Evolutionary conservation across 148 eudicot genomes (phyloP).

Genomic region (Euryodendron excelsum): DNA sequence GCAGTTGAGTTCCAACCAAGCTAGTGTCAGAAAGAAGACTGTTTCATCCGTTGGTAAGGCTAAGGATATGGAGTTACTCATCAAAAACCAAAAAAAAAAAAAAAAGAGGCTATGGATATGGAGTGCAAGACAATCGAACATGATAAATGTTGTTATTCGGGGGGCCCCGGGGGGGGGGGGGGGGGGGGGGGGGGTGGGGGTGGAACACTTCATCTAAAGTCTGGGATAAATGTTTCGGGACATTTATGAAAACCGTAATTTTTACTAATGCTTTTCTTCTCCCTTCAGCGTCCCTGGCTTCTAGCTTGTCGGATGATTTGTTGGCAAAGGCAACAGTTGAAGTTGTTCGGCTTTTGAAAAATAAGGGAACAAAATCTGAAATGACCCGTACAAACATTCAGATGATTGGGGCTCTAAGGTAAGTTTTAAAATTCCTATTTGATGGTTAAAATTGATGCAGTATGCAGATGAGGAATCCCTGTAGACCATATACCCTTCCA

Average conservation of each 20-base stretch:
- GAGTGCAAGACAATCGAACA: not conserved
- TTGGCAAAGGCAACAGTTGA: conserved; percentile 89
- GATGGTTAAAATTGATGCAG: not conserved
- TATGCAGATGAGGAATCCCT: not conserved
- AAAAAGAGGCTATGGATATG: conserved; percentile 12
- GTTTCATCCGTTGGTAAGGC: conserved; percentile 89
- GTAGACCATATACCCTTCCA: not conserved
- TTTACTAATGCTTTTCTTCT: conserved; percentile 7
- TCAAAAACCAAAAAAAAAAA: too few species aligned
- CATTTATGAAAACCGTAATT: not conserved
- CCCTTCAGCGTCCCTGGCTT: conserved; percentile 81
- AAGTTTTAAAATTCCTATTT: conserved; percentile 1
- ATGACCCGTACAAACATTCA: conserved; percentile 89
- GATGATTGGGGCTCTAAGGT: conserved; percentile 98
- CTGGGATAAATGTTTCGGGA: not conserved
- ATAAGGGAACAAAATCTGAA: conserved; percentile 70
- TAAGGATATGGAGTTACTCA: not conserved
- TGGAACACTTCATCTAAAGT: not conserved
- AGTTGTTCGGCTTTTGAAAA: conserved; percentile 74
- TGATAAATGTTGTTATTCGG: not conserved
- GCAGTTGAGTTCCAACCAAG: conserved; percentile 83
- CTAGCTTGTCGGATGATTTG: conserved; percentile 97
- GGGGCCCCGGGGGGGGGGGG: not conserved
- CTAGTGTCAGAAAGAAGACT: conserved; percentile 91
- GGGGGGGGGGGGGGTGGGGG: not conserved